Base-by-base conservation (phyloP, 129 eudicot genomes). In the Scalesia atractyloides region DNA sequence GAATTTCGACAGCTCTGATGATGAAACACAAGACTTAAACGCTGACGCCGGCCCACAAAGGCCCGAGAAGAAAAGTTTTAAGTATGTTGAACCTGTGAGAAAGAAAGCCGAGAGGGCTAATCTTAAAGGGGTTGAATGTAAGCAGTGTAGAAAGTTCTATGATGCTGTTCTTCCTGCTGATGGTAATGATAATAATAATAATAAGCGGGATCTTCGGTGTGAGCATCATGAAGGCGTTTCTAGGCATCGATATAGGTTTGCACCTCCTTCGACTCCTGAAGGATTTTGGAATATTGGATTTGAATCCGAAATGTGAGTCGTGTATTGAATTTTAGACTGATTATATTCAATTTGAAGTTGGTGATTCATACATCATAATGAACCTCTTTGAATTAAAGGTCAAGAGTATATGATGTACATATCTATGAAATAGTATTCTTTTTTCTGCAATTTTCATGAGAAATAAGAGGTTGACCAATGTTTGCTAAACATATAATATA, bases 271-370 rank as follows among this genome's bases (percentile, higher is more conserved):
- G 7, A 95, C 99, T 57, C 99, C 99, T 73, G 99, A 90, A 78
- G 99, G 99, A 17, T 95, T 90, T 76, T 95, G 99, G 99, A 86
- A 95, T 84, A 95, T 95, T 76, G 99, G 99, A 72, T 95, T 95
- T 80, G 99, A 95, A 66, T 87, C 99, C 73, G 99, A 95, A 82
- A 83, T 74, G 79, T 95, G 84, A 85, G 79, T 9, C 17, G 34
- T 19, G 47, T 48, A 17, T 72, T 50, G 54, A 66, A 6, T 19
- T 48, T 49, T 67, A 44, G 51, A 76, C 67, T 44, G 68, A 56
- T 15, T 57, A 14, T 7, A 60, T 60, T 60, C 66, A 58, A 58
- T 58, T 58, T 58, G 17, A 56, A 19, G 34, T 19, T 19, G 36
- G 17, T 58, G 64, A 58, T 58, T 56, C 62, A 56, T 56, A 56